Conservation (phyloP, 257 asterid genomes). For the Nicotiana benthamiana region DNA sequence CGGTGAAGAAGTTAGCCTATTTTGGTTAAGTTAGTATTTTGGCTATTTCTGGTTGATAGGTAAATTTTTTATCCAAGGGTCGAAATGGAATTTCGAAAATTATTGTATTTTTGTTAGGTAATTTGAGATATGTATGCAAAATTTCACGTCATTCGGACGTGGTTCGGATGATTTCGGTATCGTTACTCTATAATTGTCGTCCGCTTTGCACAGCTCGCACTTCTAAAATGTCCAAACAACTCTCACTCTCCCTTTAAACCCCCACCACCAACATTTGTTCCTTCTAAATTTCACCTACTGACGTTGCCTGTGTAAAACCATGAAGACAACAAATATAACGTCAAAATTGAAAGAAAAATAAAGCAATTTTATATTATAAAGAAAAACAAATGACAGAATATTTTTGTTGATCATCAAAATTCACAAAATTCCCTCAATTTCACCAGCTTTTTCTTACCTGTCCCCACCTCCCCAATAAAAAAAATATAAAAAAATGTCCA, state of each 20-base stretch:
- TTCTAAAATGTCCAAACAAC: not conserved
- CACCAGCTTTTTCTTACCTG: constrained; percentile 11
- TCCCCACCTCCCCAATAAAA: constrained; percentile 6
- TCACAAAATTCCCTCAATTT: constrained; percentile 15
- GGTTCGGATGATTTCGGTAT: not conserved
- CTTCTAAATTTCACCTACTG: not conserved
- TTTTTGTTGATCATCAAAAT: constrained; percentile 4
- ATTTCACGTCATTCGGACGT: too few relatives aligned
- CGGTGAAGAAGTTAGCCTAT: too few relatives aligned
- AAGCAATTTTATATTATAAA: not conserved
- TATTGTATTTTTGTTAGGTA: too few relatives aligned
- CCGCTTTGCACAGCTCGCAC: not conserved
- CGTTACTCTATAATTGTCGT: not conserved
- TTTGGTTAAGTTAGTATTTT: too few relatives aligned
- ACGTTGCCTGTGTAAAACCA: constrained; percentile 15
- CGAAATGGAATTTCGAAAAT: too few relatives aligned
- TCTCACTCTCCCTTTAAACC: not conserved
- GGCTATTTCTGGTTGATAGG: too few relatives aligned
- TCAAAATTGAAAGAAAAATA: not conserved
- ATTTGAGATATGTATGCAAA: too few relatives aligned
- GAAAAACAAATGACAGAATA: constrained; percentile 12
- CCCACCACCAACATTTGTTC: not conserved
- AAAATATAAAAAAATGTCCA: not conserved
- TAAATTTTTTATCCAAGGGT: too few relatives aligned
- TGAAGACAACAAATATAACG: not conserved